Percentiles rank a stretch among this genome's conserved stretches.
phyloP scores from a whole-genome alignment of 306 rosid species.

The Cicer judaicum region DNA sequence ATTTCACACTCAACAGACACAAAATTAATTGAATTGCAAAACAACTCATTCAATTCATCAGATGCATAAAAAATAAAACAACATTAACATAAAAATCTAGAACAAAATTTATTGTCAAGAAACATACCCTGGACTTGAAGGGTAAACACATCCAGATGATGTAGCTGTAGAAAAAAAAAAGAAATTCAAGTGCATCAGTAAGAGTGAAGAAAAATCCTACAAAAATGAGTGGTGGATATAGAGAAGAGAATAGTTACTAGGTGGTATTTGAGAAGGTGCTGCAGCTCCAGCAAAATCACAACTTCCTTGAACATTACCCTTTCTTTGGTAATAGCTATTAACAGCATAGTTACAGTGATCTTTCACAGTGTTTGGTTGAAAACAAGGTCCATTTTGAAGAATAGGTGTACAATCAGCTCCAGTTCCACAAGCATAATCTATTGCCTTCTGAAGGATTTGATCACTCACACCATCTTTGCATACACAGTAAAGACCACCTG shows the following conservation, averaged over 20 bases:
- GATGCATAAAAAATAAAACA: neutral
- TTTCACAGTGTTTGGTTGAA: constrained; percentile 80
- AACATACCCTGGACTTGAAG: constrained; percentile 80
- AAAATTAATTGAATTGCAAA: constrained; percentile 30
- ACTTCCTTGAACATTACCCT: constrained; percentile 60
- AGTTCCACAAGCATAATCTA: constrained; percentile 92
- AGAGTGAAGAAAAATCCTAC: neutral
- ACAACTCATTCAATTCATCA: constrained; percentile 10
- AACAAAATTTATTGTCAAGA: neutral
- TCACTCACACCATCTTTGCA: constrained; percentile 73
- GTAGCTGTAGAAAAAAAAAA: constrained; percentile 52
- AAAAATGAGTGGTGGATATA: neutral
- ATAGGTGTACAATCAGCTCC: constrained; percentile 85
- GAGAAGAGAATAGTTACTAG: constrained; percentile 45
- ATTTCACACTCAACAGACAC: neutral
- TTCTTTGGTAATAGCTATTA: constrained; percentile 85
- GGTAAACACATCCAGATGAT: constrained; percentile 74
- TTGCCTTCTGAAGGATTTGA: constrained; percentile 68
- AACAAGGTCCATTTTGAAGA: constrained; percentile 75
- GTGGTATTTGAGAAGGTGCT: constrained; percentile 54
- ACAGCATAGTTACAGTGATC: constrained; percentile 90
- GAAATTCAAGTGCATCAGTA: constrained; percentile 38
- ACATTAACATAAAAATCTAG: neutral
- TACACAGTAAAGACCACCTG: constrained; percentile 81
- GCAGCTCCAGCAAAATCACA: constrained; percentile 93